These are phyloP conservation scores for Clarireedia homoeocarpa DNA, from an alignment of 2,329 filamentous ascomycete species.

Conservation along the genomic window DNA sequence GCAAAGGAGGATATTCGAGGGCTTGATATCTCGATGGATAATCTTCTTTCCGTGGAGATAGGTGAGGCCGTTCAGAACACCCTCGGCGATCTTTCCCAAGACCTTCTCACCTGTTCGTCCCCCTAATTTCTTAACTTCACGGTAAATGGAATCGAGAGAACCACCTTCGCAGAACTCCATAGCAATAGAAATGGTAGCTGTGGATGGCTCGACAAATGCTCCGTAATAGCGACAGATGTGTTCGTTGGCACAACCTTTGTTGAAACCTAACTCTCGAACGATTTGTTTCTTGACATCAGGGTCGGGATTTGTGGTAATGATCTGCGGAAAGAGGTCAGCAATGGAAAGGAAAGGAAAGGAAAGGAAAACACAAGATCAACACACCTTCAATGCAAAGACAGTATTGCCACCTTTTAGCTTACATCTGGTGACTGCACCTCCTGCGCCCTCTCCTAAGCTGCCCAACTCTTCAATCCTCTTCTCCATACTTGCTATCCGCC, in stretches of 20 bases:
- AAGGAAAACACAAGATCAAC: constrained; percentile 17
- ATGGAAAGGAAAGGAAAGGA: neutral
- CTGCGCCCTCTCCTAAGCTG: constrained; percentile 86
- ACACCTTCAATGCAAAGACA: constrained; percentile 90
- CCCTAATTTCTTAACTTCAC: constrained; percentile 90
- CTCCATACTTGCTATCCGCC: constrained; percentile 86
- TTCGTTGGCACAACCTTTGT: constrained; percentile 91
- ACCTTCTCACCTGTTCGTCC: constrained; percentile 96
- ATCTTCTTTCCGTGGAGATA: constrained; percentile 95
- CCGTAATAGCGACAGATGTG: constrained; percentile 98
- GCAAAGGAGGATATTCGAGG: constrained; percentile 91
- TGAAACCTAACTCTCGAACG: constrained; percentile 90
- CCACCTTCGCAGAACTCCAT: constrained; percentile 99
- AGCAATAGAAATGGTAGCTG: constrained; percentile 92
- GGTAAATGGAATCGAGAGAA: constrained; percentile 92
- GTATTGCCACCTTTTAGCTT: constrained; percentile 87
- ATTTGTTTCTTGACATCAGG: constrained; percentile 99
- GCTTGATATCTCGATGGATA: constrained; percentile 98
- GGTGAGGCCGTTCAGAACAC: constrained; percentile 84
- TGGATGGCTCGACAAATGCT: constrained; percentile 92
- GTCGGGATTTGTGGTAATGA: constrained; percentile 97
- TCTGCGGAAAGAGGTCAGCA: constrained; percentile 42
- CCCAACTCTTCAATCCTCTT: constrained; percentile 83
- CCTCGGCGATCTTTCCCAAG: constrained; percentile 91
- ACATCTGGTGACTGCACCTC: constrained; percentile 88